A percentile compares a stretch with the other conserved stretches of the same genome.
These are phyloP conservation scores for Teunomyces lycoperdinae DNA, from an alignment of 805 yeast genomes.

Conservation along the genomic window DNA sequence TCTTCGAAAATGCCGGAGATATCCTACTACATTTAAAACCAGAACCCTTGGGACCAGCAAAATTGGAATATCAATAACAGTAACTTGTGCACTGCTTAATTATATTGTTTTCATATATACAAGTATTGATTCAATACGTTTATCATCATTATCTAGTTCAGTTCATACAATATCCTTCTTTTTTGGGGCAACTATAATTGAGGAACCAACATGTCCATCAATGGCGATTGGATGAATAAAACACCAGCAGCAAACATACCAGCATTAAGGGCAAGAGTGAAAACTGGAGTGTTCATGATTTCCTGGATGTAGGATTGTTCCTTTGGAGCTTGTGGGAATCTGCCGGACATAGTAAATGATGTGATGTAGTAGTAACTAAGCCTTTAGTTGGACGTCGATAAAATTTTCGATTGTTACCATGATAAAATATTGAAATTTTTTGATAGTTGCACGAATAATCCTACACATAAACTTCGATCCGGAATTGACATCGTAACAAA, in stretches of 20 bases:
- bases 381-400: neutral
- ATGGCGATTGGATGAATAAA: constrained; percentile 70
- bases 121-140: constrained; percentile 2
- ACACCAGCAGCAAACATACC: constrained; percentile 69
- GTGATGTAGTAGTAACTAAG: neutral
- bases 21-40: too few relatives aligned
- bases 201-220: constrained; percentile 81
- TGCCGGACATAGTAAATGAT: constrained; percentile 9
- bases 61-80: neutral
- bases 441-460: neutral
- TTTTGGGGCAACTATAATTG: constrained; percentile 40
- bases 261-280: constrained; percentile 61
- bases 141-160: constrained; percentile 2
- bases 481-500: neutral
- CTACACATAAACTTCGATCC: neutral
- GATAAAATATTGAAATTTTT: neutral
- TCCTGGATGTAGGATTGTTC: constrained; percentile 42
- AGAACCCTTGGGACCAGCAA: neutral
- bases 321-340: constrained; percentile 18
- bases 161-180: too few relatives aligned
- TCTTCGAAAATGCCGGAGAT: too few relatives aligned
- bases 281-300: constrained; percentile 62
- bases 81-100: neutral
- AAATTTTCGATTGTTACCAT: neutral
- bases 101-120: constrained; percentile 4